Base-by-base conservation (phyloP, 75 land plant genomes). In the Pinus albicaulis region DNA sequence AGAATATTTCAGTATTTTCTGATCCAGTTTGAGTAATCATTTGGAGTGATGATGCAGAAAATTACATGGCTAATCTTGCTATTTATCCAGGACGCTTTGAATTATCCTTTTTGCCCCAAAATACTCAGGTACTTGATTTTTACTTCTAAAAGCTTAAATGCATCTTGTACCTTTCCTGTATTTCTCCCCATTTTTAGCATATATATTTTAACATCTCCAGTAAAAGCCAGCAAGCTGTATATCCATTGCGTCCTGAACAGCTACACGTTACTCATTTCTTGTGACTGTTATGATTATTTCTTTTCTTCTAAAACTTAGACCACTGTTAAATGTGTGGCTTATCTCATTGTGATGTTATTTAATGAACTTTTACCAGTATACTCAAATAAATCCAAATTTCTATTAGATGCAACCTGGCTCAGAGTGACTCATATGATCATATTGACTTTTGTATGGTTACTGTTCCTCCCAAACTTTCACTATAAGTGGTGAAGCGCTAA, bases 51-150 rank as follows among this genome's bases (percentile, higher is more conserved):
- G 55, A 74, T 76, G 78, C 96, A 96, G 99, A 94, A 78, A 88
- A 78, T 76, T 96, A 94, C 78, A 79, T 96, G 80, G 99, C 99
- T 57, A 96, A 94, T 73, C 88, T 96, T 71, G 87, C 89, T 76
- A 85, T 96, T 48, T 96, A 94, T 78, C 98, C 99, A 16, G 98
- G 92, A 44, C 89, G 88, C 55, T 89, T 82, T 75, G 92, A 96
- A 82, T 84, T 96, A 15, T 88, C 88, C 3, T 96, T 96, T 84
- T 62, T 96, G 44, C 99, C 99, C 16, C 70, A 80, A 38, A 92
- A 96, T 75, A 92, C 99, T 15, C 99, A 96, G 95, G 99, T 86
- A 34, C 53, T 38, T n/a, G 23, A 38, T 11, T 74, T 22, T 57
- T 26, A n/a, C 34, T 74, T 74, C 31, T 26, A n/a, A 57, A 44